A percentile compares a stretch with the other conserved stretches of the same genome.
These are phyloP conservation scores for Boletus rubropictus DNA, from an alignment of 768 basidiomycete genomes.

Conservation along the genomic window DNA sequence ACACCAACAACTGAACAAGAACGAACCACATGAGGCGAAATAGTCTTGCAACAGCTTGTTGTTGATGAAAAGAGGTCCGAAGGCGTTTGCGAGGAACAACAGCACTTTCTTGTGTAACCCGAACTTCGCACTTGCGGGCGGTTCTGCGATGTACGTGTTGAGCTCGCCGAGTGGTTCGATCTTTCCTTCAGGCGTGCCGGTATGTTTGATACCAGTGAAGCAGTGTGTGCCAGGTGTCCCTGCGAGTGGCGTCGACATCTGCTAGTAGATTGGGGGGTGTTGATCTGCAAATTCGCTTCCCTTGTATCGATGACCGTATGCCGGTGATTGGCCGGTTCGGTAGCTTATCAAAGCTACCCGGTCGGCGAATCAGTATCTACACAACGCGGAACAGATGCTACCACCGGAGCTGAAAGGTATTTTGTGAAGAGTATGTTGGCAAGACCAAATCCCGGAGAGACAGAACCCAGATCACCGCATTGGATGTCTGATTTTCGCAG, in stretches of 20 bases:
- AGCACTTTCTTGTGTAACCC: constrained; percentile 39
- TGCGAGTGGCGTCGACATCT: constrained; percentile 33
- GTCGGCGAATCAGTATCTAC: too few species aligned
- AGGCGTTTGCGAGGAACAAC: constrained; percentile 53
- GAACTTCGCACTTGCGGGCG: constrained; percentile 20
- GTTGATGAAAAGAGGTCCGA: constrained; percentile 49
- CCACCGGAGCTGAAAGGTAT: too few species aligned
- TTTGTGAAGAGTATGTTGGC: too few species aligned
- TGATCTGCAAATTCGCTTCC: too few species aligned
- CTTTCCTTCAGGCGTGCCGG: constrained; percentile 42
- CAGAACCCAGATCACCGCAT: too few species aligned
- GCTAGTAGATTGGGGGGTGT: background rate
- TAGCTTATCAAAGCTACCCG: too few species aligned
- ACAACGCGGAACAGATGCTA: too few species aligned
- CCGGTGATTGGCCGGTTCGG: too few species aligned
- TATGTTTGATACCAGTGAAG: constrained; percentile 44
- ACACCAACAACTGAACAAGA: background rate
- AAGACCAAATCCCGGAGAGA: too few species aligned
- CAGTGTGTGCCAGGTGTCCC: constrained; percentile 44
- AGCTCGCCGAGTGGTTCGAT: constrained; percentile 41
- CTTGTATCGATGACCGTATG: constrained; percentile 2
- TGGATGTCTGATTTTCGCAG: too few species aligned
- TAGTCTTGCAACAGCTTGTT: constrained; percentile 56
- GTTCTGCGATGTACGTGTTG: constrained; percentile 51
- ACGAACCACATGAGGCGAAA: constrained; percentile 52